A percentile compares a stretch with the other conserved stretches of the same genome.
Evolutionary conservation across 2,329 filamentous ascomycete species (phyloP).

Genomic region (Tolypocladium tundrense): DNA sequence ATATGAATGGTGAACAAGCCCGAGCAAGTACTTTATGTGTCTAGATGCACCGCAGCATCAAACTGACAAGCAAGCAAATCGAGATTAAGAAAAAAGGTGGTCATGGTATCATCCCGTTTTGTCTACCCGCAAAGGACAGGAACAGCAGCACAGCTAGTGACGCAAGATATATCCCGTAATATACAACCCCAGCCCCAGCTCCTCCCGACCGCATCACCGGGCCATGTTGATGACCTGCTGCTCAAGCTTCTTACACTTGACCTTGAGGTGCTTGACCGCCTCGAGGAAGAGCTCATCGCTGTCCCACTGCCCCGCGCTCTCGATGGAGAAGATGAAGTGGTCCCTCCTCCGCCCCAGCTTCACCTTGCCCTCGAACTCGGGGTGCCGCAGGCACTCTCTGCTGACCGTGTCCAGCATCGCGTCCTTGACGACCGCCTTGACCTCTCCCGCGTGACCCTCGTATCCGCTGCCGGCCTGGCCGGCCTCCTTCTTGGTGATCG

Average conservation of each 20-base stretch:
- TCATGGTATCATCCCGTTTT: conserved; percentile 23
- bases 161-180: background rate
- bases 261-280: conserved; percentile 72
- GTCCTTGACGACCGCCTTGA: conserved; percentile 79
- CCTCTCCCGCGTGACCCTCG: conserved; percentile 65
- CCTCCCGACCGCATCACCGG: conserved; percentile 22
- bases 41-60: background rate
- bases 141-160: background rate
- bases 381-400: conserved; percentile 81
- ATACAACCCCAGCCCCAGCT: background rate
- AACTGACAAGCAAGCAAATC: background rate
- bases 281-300: conserved; percentile 92
- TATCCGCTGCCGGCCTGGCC: conserved; percentile 50
- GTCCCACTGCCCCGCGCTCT: conserved; percentile 91
- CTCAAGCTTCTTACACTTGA: conserved; percentile 69
- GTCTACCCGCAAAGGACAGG: conserved; percentile 14
- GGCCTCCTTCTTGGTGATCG: conserved; percentile 59
- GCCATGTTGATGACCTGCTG: conserved; percentile 59
- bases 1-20: conserved; percentile 3
- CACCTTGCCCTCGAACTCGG: conserved; percentile 92
- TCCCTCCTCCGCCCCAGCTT: conserved; percentile 82
- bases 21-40: background rate
- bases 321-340: conserved; percentile 94
- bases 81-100: conserved; percentile 5
- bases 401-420: conserved; percentile 93